Percentiles rank a stretch among this genome's conserved stretches.
phyloP scores from a whole-genome alignment of 192 early-diverging fungal species.

The Coemansia sp. region DNA sequence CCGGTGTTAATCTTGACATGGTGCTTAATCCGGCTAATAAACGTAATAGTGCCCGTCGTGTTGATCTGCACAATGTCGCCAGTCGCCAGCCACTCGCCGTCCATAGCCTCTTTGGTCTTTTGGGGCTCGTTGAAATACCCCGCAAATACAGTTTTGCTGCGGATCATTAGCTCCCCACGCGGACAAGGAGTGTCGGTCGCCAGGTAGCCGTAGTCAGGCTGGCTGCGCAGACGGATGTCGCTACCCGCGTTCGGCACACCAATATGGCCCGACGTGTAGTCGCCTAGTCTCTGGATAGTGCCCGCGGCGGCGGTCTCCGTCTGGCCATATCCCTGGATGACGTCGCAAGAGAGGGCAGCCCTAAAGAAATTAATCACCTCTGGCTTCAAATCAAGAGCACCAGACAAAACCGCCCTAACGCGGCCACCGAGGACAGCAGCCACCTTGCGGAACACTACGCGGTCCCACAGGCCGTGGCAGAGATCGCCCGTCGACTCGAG shows the following conservation, averaged over 20 bases:
- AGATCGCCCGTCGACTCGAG: constrained; percentile 52
- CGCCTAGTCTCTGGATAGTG: constrained; percentile 43
- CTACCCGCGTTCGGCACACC: constrained; percentile 61
- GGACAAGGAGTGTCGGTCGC: constrained; percentile 70
- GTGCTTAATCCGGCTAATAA: constrained; percentile 77
- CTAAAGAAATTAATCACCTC: constrained; percentile 79
- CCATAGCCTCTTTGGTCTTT: constrained; percentile 65
- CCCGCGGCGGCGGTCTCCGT: constrained; percentile 65
- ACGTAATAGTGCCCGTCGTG: constrained; percentile 56
- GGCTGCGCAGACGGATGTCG: constrained; percentile 79
- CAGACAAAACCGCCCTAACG: constrained; percentile 70
- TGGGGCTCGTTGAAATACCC: constrained; percentile 78
- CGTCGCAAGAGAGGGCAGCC: constrained; percentile 51
- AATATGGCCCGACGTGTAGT: constrained; percentile 62
- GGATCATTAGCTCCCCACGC: constrained; percentile 80
- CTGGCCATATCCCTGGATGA: constrained; percentile 84
- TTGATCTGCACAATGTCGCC: constrained; percentile 78
- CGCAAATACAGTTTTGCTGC: constrained; percentile 65
- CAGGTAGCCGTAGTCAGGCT: constrained; percentile 76
- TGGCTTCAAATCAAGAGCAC: constrained; percentile 63
- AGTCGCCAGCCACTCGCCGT: constrained; percentile 74
- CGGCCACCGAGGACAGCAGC: constrained; percentile 68
- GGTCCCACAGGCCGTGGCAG: constrained; percentile 79
- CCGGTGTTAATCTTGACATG: constrained; percentile 76
- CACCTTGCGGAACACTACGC: constrained; percentile 76